Conservation (phyloP, 805 yeast species). For the Clavispora vitiphila region DNA sequence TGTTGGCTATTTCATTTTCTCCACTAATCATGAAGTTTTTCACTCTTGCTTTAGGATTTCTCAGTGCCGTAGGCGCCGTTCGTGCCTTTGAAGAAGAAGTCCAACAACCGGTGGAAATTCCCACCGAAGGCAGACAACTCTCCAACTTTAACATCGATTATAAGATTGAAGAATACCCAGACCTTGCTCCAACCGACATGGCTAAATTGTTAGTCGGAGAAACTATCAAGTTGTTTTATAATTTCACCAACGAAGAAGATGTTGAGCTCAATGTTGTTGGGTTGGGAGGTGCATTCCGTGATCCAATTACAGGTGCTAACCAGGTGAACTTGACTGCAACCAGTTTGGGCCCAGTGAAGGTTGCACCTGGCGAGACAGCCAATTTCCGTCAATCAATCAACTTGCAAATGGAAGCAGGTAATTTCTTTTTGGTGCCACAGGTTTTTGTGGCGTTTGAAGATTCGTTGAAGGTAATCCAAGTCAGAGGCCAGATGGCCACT, state of each 20-base stretch:
- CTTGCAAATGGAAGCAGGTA: constrained; percentile 52
- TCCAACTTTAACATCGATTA: constrained; percentile 45
- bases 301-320: constrained; percentile 48
- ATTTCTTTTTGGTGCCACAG: constrained; percentile 56
- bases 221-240: constrained; percentile 45
- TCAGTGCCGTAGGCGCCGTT: background rate
- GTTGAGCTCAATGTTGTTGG: constrained; percentile 52
- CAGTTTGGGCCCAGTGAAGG: constrained; percentile 54
- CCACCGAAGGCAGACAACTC: constrained; percentile 7
- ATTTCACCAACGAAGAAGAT: constrained; percentile 49
- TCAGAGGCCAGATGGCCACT: constrained; percentile 51
- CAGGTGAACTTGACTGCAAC: constrained; percentile 62
- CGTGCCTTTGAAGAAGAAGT: background rate
- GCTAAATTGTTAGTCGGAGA: constrained; percentile 49
- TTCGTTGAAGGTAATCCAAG: constrained; percentile 48
- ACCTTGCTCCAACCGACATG: constrained; percentile 31
- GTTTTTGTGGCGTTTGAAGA: constrained; percentile 49
- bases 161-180: constrained; percentile 42
- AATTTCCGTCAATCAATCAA: constrained; percentile 56
- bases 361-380: constrained; percentile 45
- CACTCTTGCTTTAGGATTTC: background rate
- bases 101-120: background rate
- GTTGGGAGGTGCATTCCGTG: constrained; percentile 60
- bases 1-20: background rate
- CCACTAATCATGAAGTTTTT: background rate